A percentile compares a stretch with the other conserved stretches of the same genome.
phyloP scores from a whole-genome alignment of 2,329 filamentous ascomycete genomes.

The Pseudogymnoascus sp. region DNA sequence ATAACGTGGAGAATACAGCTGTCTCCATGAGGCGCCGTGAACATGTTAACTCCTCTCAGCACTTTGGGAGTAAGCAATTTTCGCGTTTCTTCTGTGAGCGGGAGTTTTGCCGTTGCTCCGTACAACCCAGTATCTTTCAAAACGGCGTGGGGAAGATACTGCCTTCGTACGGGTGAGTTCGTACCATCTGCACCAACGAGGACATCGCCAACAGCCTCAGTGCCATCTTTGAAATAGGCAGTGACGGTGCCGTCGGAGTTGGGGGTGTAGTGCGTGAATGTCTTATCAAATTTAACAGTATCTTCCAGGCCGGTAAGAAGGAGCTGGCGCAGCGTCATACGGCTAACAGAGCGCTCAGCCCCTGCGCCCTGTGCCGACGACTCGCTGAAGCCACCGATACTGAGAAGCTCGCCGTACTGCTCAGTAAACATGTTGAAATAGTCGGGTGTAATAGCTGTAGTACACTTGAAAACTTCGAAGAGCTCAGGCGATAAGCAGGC shows the following conservation, averaged over 20 bases:
- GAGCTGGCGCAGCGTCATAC: constrained; percentile 29
- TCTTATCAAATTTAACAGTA: constrained; percentile 29
- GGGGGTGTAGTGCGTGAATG: constrained; percentile 15
- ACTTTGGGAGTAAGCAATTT: background rate
- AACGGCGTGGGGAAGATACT: constrained; percentile 30
- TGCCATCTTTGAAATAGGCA: background rate
- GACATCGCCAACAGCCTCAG: constrained; percentile 26
- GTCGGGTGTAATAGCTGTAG: background rate
- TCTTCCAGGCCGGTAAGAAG: constrained; percentile 28
- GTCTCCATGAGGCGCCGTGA: background rate
- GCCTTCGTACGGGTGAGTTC: constrained; percentile 31
- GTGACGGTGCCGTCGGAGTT: background rate
- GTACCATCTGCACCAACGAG: constrained; percentile 28
- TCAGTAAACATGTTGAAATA: background rate
- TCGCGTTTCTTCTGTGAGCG: background rate
- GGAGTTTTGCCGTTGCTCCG: background rate
- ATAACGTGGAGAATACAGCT: background rate
- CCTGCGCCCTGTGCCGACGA: background rate
- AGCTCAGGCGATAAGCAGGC: background rate
- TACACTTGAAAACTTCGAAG: background rate
- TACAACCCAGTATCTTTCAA: background rate
- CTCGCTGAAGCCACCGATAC: background rate
- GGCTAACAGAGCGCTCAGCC: constrained; percentile 19
- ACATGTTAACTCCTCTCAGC: background rate
- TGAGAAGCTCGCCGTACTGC: background rate